Evolutionary conservation across 2,329 filamentous ascomycete genomes (phyloP), one percentile per base, ranked within the genome.

Genomic region (Fusarium sp.): DNA sequence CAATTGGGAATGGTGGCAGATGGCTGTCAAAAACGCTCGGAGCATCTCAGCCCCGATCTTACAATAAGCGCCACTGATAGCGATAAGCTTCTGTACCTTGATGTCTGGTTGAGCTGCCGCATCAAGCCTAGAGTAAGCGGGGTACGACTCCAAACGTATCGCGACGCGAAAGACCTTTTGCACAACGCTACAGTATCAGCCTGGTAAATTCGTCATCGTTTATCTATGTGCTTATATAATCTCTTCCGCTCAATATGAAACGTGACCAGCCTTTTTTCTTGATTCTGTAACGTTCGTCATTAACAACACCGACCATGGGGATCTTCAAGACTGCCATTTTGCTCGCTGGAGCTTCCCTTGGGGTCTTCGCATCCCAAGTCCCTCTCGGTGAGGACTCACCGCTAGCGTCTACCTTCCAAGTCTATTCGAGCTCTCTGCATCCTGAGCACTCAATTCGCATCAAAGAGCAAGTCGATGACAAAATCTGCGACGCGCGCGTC

Each of bases 391-490:
- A 41, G 2, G 28, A 41, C 5, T 65, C 46, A 28, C 34, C 53
- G 1, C 61, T 39, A 48, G 62, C 37, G 1, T 54, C 62, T 1
- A 25, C 54, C 2, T 65, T 65, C 3, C 62, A 65, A 3, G 18
- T 65, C 4, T 55, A 65, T 6, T 62, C 65, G 19, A 65, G 62
- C 11, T 60, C 61, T 2, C 12, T 65, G 1, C 60, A 52, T 3
- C 70, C 67, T 2, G 53, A 60, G 4, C 60, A 72, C 16, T 60
- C 70, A 2, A 62, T 72, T 13, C 70, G 70, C 13, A 71, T 73
- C 21, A 65, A 53, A 3, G 67, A 72, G 14, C 70, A 72, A 34
- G 39, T 55, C 2, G 58, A 66, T 7, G 18, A 53, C 14, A 50
- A 54, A 3, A 65, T 73, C 8, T 72, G 70, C 16, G 61, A 72